phyloP scores from a whole-genome alignment of 1,284 basidiomycete species.

The Rhizoctonia solani region DNA sequence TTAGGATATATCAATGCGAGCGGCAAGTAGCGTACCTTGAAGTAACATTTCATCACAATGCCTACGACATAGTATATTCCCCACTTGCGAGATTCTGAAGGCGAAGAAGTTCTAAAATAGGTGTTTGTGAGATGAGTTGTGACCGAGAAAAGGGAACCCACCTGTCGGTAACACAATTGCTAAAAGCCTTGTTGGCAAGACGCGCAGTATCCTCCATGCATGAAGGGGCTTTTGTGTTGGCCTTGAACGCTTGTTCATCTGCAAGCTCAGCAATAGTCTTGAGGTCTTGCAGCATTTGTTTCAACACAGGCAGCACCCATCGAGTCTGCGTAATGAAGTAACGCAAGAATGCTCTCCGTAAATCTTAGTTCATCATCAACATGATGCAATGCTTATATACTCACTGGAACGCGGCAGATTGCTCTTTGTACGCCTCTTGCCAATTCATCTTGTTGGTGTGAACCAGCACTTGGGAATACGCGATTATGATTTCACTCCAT shows the following conservation, averaged over 20 bases:
- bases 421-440: constrained; percentile 75
- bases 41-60: constrained; percentile 91
- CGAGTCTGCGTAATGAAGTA: constrained; percentile 77
- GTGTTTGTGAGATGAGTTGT: constrained; percentile 1
- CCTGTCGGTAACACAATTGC: constrained; percentile 88
- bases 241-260: constrained; percentile 62
- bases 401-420: constrained; percentile 58
- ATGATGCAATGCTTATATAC: not conserved
- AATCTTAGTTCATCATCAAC: not conserved
- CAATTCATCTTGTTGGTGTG: constrained; percentile 66
- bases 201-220: constrained; percentile 92
- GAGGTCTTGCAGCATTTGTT: constrained; percentile 77
- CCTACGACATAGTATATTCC: constrained; percentile 95
- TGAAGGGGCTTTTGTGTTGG: constrained; percentile 61
- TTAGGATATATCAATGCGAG: constrained; percentile 37
- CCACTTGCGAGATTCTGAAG: constrained; percentile 83
- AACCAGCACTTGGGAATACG: constrained; percentile 72
- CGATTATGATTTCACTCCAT: constrained; percentile 81
- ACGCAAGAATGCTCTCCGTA: constrained; percentile 66
- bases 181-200: constrained; percentile 89
- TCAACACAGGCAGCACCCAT: constrained; percentile 81
- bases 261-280: constrained; percentile 75
- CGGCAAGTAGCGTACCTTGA: constrained; percentile 62
- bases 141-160: constrained; percentile 45
- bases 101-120: constrained; percentile 59